Evolutionary conservation across 176 grass and related monocot species (phyloP), one percentile per base, ranked within the genome.

Genomic region (Tillandsia fasciculata): DNA sequence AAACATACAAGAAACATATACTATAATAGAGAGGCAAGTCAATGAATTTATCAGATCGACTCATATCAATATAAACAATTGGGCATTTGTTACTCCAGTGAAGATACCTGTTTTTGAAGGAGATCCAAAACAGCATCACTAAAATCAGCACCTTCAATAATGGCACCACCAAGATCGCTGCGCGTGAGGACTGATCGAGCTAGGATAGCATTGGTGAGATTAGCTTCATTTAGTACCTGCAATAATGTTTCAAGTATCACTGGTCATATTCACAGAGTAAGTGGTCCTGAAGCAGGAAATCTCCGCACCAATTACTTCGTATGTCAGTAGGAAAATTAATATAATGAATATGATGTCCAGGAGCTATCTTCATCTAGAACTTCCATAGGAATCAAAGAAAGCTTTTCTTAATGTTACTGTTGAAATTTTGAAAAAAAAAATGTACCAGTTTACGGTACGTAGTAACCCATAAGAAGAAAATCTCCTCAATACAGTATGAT

Each of bases 221-320:
- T 99, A 67, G 94, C 89, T 77, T 99, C 89, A 78, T 93, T 99
- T 48, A 99, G 94, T 66, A 99, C 94, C 94, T 99, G 84, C 22
- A 61, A 18, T 61, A 9, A 18, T 42, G 15, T 18, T 61, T 9
- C 7, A 23, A 61, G 56, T 23, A 23, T 61, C 56, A 61, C n/a
- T 2, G 3, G 2, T 59, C 20, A 2, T 20, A 9, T 61, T 18
- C 56, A 61, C 17, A 23, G 22, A 61, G 22, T 9, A 18, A 4
- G 5, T 20, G 11, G 54, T 14, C 54, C 54, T 59, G 22, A 59
- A 59, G 15, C 20, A 56, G 54, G 54, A 59, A 20, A 59, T 59
- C 54, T 17, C 8, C 54, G 9, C 2, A 59, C 18, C 13, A 8
- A 58, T 59, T 17, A 18, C 12, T 59, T 59, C 54, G 2, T n/a